Base-by-base conservation (phyloP, 2,329 filamentous ascomycete genomes). In the Diaporthe citrichinensis region DNA sequence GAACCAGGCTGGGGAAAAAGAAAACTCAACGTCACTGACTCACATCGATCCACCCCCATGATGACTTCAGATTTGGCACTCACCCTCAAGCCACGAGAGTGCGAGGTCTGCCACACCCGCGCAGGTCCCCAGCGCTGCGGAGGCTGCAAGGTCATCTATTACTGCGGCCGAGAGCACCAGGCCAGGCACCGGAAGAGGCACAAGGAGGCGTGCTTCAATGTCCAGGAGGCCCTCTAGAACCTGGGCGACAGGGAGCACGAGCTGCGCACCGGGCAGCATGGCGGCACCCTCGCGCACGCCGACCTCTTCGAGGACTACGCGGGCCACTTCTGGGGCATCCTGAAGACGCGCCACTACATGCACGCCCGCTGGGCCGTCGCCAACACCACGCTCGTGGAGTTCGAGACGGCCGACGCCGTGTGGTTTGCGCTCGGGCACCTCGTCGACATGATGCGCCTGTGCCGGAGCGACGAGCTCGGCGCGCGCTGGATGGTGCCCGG, bases 261-360 rank as follows among this genome's bases (percentile, higher is more conserved):
- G 31, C 73, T 82, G 51, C 77, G 78, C 55, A 72, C 76, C 67
- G 57, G 76, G 25, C 55, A 25, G 25, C 68, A 74, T n/a, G n/a
- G n/a, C n/a, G n/a, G n/a, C n/a, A n/a, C n/a, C n/a, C n/a, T n/a
- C n/a, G n/a, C n/a, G n/a, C n/a, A n/a, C 2, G 51, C 59, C 36
- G 68, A 80, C 61, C 44, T 78, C n/a, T 85, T 85, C 73, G 78
- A 81, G 23, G 80, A 77, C 12, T n/a, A 72, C 17, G 81, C 82
- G 8, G 84, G 84, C 8, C 55, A 78, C 5, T 86, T 86, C 77
- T 85, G 82, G 81, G 78, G 74, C 2, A 77, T 82, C 10, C 0
- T 46, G 2, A 77, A 74, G 6, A 86, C 84, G 12, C 81, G 81
- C 41, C 73, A 78, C 68, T 87, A 86, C 79, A 85, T 86, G 83